Evolutionary conservation across 768 basidiomycete species (phyloP).

Genomic region (Cystobasidium tubakii): DNA sequence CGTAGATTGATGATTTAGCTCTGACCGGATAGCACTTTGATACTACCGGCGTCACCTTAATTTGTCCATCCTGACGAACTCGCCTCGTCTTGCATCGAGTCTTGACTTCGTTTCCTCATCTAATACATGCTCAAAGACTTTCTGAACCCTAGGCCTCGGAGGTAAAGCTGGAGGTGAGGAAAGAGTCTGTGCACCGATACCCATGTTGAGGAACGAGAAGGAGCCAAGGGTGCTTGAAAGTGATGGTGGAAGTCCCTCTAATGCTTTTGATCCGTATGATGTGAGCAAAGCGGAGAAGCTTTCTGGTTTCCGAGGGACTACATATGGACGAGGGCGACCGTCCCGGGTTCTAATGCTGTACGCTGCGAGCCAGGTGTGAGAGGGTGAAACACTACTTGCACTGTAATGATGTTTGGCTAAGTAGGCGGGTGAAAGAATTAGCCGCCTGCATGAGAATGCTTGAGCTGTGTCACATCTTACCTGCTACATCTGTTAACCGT

Average conservation of each 20-base stretch:
- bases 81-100: not conserved
- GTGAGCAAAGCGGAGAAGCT: constrained; percentile 6
- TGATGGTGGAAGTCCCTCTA: constrained; percentile 17
- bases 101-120: not conserved
- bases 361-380: constrained; percentile 20
- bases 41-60: not conserved
- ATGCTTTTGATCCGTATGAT: constrained; percentile 22
- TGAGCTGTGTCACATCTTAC: not conserved
- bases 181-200: not conserved
- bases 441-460: too few species aligned
- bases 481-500: constrained; percentile 6
- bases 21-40: not conserved
- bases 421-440: not conserved
- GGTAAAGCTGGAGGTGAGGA: not conserved
- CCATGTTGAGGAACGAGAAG: constrained; percentile 3
- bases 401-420: not conserved
- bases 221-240: constrained; percentile 2
- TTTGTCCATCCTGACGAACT: not conserved
- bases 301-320: not conserved
- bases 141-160: constrained; percentile 6
- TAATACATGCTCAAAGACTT: not conserved
- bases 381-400: not conserved
- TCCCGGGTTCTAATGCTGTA: not conserved
- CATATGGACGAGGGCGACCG: not conserved
- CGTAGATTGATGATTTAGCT: too few species aligned